Evolutionary conservation across 2,329 filamentous ascomycete species (phyloP), one percentile per base, ranked within the genome.

Genomic region (Sarocladiaceae sp.): DNA sequence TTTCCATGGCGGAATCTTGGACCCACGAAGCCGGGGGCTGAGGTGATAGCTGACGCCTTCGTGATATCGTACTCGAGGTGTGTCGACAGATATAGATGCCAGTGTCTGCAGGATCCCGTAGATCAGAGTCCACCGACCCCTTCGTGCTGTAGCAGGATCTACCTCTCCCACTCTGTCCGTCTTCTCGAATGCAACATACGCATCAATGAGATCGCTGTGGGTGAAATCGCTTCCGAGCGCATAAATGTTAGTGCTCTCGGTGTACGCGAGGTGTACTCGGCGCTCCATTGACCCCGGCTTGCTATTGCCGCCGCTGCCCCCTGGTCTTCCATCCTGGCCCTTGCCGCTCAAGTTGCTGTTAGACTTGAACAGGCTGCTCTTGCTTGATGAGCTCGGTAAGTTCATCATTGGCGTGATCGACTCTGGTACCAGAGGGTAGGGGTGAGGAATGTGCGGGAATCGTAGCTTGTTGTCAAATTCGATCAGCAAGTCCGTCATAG

Each of bases 391-490:
- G 40, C 22, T 29, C 17, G 44, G 23, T 6, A 26, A 5, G n/a
- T 10, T 11, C 4, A 33, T 37, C 10, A 57, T 57, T 0, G 71
- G 65, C 1, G 70, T 64, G 28, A 75, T 73, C 0, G 76, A 74
- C 39, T 79, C 72, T 2, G 86, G 85, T 3, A 87, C 72, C 1
- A 87, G 66, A 1, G 85, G 83, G 56, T 84, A 87, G 0, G 86
- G 84, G 54, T 86, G 78, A 0, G 85, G 80, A 40, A 88, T 80
- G 55, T 87, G 83, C 3, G 84, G 84, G 60, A 81, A 85, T 7
- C 77, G 74, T 57, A 81, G 71, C 50, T 74, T 75, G 55, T 79
- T 84, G 66, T 88, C 85, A 56, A 82, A 88, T 52, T 79, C 76
- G 52, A 86, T 72, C 3, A 88, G 69, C 64, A 88, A 79, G 58